A percentile compares a stretch with the other conserved stretches of the same genome.
phyloP scores from a whole-genome alignment of 2,329 filamentous ascomycete genomes.

The Chaetomiaceae sp. region DNA sequence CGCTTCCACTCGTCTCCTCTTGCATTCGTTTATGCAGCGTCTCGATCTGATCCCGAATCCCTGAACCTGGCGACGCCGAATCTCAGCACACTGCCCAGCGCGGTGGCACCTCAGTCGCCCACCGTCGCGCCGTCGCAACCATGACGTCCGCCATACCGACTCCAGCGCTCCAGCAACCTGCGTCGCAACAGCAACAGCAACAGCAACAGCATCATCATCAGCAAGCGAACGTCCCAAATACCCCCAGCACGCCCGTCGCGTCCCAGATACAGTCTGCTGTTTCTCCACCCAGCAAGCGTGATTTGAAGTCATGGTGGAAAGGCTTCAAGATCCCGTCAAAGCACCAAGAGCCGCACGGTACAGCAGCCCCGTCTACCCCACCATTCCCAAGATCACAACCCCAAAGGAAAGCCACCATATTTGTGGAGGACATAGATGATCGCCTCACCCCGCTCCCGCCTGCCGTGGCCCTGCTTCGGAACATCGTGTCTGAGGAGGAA shows the following conservation, averaged over 20 bases:
- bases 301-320: slow-evolving; percentile 96
- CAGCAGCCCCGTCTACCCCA: slow-evolving; percentile 37
- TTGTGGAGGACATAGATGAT: slow-evolving; percentile 24
- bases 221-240: slow-evolving; percentile 21
- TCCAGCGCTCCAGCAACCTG: slow-evolving; percentile 16
- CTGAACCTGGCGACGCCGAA: slow-evolving; percentile 18
- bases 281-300: slow-evolving; percentile 73
- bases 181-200: slow-evolving; percentile 19
- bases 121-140: slow-evolving; percentile 28
- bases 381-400: slow-evolving; percentile 16
- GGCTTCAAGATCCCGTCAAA: slow-evolving; percentile 72
- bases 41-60: slow-evolving; percentile 8
- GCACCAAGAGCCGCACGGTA: slow-evolving; percentile 54
- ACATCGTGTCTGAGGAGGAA: slow-evolving; percentile 15
- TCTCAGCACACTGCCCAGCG: slow-evolving; percentile 14
- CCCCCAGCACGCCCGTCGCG: slow-evolving; percentile 16
- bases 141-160: slow-evolving; percentile 31
- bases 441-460: slow-evolving; percentile 6
- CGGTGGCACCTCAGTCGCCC: slow-evolving; percentile 16
- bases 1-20: neutral
- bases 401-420: slow-evolving; percentile 19
- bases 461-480: slow-evolving; percentile 10
- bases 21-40: slow-evolving; percentile 11
- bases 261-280: slow-evolving; percentile 38
- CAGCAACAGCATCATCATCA: too few relatives aligned